These are phyloP conservation scores for Choanephora cucurbitarum DNA, from an alignment of 371 early-diverging fungal genomes.

Conservation along the genomic window DNA sequence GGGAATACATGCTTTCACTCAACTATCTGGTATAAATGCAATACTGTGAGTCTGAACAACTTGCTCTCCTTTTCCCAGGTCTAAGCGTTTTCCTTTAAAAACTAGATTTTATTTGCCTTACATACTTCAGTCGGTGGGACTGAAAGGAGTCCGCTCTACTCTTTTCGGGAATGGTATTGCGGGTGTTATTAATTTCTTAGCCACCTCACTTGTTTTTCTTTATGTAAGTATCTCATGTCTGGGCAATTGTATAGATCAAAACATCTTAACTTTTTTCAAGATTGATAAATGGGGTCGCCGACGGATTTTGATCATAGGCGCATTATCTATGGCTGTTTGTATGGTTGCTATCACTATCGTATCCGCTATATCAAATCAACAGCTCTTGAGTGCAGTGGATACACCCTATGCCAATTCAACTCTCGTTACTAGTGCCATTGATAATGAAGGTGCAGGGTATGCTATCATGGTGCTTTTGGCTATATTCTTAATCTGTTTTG, in stretches of 20 bases:
- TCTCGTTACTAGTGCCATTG: conserved; percentile 22
- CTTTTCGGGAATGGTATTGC: conserved; percentile 68
- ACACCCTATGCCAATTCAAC: conserved; percentile 31
- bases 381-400: conserved; percentile 1
- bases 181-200: conserved; percentile 64
- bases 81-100: background rate
- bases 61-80: background rate
- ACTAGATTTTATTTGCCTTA: conserved; percentile 60
- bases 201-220: conserved; percentile 71
- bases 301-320: conserved; percentile 54
- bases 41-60: conserved; percentile 54
- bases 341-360: conserved; percentile 47
- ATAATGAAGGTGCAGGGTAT: conserved; percentile 34
- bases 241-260: no score
- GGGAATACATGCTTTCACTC: conserved; percentile 71
- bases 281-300: conserved; percentile 67
- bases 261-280: conserved; percentile 27
- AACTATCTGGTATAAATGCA: conserved; percentile 78
- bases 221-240: conserved; percentile 57
- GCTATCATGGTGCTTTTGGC: conserved; percentile 60
- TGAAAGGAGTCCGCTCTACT: conserved; percentile 49
- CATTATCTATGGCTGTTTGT: conserved; percentile 40
- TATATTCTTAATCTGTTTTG: conserved; percentile 71
- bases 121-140: conserved; percentile 67
- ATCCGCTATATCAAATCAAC: conserved; percentile 40